Base-by-base conservation (phyloP, 2,329 filamentous ascomycete species). In the Claviceps paspali region DNA sequence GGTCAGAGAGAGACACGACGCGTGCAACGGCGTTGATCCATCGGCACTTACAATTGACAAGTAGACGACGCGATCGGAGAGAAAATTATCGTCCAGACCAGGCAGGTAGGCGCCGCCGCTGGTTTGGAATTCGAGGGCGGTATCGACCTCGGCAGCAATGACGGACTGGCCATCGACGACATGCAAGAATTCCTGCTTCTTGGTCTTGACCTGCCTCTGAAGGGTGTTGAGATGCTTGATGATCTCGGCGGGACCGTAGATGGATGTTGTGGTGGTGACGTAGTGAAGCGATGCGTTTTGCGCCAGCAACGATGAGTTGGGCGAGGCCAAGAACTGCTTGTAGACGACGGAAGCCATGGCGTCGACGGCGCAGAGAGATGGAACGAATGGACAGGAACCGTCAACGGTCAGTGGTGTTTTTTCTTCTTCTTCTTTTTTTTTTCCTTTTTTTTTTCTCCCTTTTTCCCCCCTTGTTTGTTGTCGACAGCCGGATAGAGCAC, bases 61-160 rank as follows among this genome's bases (percentile, higher is more conserved):
- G 36, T 74, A 76, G 43, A 86, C 86, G 38, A 73, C 73, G 51
- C 79, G 79, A 59, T 94, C 86, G 39, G 82, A 67, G 41, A 98
- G 63, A 57, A 96, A 94, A 64, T 95, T 95, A 65, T 95, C 86
- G 52, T 96, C 88, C 34, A 98, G 67, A 33, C 77, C 77, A 5
- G 88, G 88, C 39, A 96, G 71, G 62, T 91, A 96, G 45, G 79
- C 72, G 45, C 86, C 88, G 46, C 88, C 91, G 45, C 81, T 78
- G 43, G 69, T 76, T 39, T 78, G 56, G 56, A 98, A 95, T 54
- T 92, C 81, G 33, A 96, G 61, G 2, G 76, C 76, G 18, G 84
- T 91, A 52, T 93, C 81, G 33, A 86, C 67, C 59, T 96, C 87
- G 39, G 87, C 67, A 54, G 93, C 87, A 46, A 92, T 61, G 31